Conservation (phyloP, 2,329 filamentous ascomycete species). For the Calonectria henricotiae region DNA sequence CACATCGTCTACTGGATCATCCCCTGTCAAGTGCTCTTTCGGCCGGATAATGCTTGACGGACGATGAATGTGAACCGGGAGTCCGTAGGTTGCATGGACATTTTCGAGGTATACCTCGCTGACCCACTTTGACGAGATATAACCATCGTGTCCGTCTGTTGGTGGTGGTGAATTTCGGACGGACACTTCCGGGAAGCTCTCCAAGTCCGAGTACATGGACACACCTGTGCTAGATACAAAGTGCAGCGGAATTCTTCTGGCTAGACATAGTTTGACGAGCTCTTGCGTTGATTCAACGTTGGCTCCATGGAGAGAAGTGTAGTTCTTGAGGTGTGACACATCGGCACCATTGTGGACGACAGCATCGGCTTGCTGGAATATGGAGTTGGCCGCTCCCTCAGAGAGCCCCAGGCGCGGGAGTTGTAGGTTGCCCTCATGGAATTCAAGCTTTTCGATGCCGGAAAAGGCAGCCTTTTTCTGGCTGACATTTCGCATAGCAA, state of each 20-base stretch:
- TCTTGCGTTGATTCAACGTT: conserved; percentile 10
- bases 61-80: conserved; percentile 13
- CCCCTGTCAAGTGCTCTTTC: conserved; percentile 3
- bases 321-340: conserved; percentile 3
- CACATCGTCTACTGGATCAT: conserved; percentile 18
- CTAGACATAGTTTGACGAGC: conserved; percentile 5
- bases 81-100: not conserved
- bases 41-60: conserved; percentile 13
- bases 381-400: not conserved
- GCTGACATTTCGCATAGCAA: conserved; percentile 19
- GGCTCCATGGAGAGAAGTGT: conserved; percentile 1
- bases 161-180: conserved; percentile 1
- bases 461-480: not conserved
- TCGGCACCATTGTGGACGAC: conserved; percentile 19
- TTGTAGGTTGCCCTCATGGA: conserved; percentile 3
- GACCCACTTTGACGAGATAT: conserved; percentile 26
- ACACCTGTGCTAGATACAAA: conserved; percentile 10
- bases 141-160: conserved; percentile 1
- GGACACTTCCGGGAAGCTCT: conserved; percentile 6
- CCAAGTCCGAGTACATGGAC: conserved; percentile 3
- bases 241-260: conserved; percentile 7
- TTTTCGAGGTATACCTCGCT: conserved; percentile 22
- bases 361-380: conserved; percentile 1
- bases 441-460: not conserved
- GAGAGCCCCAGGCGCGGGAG: conserved; percentile 9